phyloP scores from a whole-genome alignment of 1,139 yeast species.

The Scheffersomyces cryptocercus region DNA sequence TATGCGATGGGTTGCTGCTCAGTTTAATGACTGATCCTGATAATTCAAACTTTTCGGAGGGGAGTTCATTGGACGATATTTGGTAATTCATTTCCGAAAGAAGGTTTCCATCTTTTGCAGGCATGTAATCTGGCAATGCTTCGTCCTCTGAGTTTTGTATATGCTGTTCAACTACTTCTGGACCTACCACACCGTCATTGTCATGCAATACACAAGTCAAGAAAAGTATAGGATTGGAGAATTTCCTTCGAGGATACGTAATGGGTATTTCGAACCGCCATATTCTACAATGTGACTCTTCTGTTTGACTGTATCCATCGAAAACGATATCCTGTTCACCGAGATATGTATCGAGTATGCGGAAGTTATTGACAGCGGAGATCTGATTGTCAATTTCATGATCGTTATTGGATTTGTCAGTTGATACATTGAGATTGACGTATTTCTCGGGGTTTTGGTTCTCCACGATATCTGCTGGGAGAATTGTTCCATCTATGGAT shows the following conservation, averaged over 20 bases:
- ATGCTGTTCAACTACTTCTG: not conserved
- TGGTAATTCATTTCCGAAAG: conserved; percentile 27
- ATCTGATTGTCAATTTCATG: not conserved
- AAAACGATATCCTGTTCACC: conserved; percentile 14
- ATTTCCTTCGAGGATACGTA: conserved; percentile 38
- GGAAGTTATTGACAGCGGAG: conserved; percentile 9
- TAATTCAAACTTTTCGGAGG: not conserved
- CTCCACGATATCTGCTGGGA: conserved; percentile 24
- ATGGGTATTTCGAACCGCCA: conserved; percentile 41
- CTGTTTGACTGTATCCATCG: conserved; percentile 8
- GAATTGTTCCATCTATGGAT: conserved; percentile 28
- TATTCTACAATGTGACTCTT: conserved; percentile 15
- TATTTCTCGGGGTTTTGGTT: not conserved
- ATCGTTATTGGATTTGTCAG: not conserved
- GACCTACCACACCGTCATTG: conserved; percentile 4
- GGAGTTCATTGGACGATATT: conserved; percentile 6
- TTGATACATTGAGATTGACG: not conserved
- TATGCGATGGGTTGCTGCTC: not conserved
- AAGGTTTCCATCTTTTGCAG: conserved; percentile 21
- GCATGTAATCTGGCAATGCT: conserved; percentile 20
- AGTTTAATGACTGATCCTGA: not conserved
- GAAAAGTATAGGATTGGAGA: conserved; percentile 30
- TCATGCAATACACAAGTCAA: conserved; percentile 25
- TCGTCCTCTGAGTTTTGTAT: conserved; percentile 4
- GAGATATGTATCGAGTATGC: conserved; percentile 17